Conservation (phyloP, 179 eudicot species). For the Beta macrorhiza region DNA sequence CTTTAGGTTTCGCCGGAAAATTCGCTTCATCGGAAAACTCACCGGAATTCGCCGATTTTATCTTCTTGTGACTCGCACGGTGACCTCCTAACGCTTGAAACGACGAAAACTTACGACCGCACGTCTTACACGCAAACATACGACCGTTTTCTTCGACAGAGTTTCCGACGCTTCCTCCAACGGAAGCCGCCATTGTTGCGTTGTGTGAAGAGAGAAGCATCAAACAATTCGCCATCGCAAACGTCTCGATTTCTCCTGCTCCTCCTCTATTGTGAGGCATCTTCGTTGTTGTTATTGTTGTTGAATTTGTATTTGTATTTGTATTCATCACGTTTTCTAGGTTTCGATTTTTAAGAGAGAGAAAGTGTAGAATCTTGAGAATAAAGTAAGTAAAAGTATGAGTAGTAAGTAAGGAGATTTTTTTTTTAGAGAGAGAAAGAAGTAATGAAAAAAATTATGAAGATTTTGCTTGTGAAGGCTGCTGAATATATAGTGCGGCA, state of each 20-base stretch:
- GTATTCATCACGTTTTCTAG: constrained; percentile 14
- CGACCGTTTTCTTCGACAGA: background rate
- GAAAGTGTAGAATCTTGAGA: background rate
- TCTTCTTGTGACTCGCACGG: constrained; percentile 83
- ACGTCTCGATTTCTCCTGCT: constrained; percentile 32
- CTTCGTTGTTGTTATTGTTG: background rate
- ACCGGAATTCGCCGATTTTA: background rate
- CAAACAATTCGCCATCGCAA: constrained; percentile 34
- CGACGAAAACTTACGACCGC: constrained; percentile 53
- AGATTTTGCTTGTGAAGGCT: background rate
- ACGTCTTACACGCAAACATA: constrained; percentile 56
- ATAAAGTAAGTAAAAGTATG: background rate
- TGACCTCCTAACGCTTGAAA: constrained; percentile 96
- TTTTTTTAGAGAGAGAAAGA: background rate
- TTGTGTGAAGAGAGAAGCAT: constrained; percentile 19
- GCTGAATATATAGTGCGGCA: constrained; percentile 22
- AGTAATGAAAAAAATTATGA: background rate
- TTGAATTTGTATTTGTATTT: background rate
- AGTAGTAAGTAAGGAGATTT: background rate
- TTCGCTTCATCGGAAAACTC: constrained; percentile 2
- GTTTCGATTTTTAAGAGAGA: background rate
- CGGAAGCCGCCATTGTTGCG: background rate
- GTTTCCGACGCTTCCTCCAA: background rate
- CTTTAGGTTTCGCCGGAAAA: constrained; percentile 21
- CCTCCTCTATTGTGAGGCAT: constrained; percentile 11